Percentiles rank a stretch among this genome's conserved stretches.
Evolutionary conservation across 768 basidiomycete genomes (phyloP).

Genomic region (Tephrocybe sp.): DNA sequence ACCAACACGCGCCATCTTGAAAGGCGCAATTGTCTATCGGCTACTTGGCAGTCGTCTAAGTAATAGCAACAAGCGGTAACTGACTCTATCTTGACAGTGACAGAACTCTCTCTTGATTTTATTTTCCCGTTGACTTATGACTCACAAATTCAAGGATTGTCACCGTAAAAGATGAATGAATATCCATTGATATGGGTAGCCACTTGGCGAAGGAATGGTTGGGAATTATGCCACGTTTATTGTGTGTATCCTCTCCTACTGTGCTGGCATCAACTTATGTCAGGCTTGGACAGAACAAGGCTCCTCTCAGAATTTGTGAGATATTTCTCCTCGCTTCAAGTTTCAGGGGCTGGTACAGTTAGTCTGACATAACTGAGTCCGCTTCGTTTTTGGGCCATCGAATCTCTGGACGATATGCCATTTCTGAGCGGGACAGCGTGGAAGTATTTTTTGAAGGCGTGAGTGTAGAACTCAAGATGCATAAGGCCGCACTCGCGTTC

Average conservation of each 20-base stretch:
- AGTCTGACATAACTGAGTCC: conserved; percentile 81
- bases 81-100: conserved; percentile 63
- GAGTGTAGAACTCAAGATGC: conserved; percentile 7
- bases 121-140: conserved; percentile 63
- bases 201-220: conserved; percentile 52
- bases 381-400: conserved; percentile 89
- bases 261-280: neutral
- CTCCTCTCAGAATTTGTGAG: conserved; percentile 58
- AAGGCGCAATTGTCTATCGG: no score
- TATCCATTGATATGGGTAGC: conserved; percentile 54
- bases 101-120: conserved; percentile 65
- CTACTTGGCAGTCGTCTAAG: no score
- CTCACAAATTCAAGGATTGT: conserved; percentile 40
- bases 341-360: conserved; percentile 64
- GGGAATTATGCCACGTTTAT: conserved; percentile 78
- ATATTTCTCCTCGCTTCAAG: conserved; percentile 37
- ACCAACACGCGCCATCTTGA: conserved; percentile 73
- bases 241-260: conserved; percentile 38
- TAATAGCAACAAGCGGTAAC: no score
- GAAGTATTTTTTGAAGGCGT: conserved; percentile 55
- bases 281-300: conserved; percentile 68
- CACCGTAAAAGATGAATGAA: conserved; percentile 56
- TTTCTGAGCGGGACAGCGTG: conserved; percentile 74
- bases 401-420: conserved; percentile 73
- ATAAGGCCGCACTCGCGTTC: conserved; percentile 14